phyloP scores from a whole-genome alignment of 768 basidiomycete species.

The Exidia glandulosa region DNA sequence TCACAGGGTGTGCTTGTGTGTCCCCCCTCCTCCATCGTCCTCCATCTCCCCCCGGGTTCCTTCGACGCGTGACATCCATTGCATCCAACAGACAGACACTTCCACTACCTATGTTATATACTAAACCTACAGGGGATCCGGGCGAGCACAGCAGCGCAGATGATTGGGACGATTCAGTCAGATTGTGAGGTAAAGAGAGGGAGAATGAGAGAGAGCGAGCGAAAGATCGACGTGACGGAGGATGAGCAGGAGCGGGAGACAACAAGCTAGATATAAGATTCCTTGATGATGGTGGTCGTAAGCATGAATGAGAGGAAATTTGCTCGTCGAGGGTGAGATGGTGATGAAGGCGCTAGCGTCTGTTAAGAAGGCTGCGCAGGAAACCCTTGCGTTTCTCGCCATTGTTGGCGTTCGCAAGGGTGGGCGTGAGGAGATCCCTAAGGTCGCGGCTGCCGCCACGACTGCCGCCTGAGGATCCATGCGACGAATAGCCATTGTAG shows the following conservation, averaged over 20 bases:
- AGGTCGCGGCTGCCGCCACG: background rate
- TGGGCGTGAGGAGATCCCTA: background rate
- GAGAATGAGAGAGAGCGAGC: background rate
- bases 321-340: too few species aligned
- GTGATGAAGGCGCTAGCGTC: constrained; percentile 25
- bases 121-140: background rate
- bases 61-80: background rate
- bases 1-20: background rate
- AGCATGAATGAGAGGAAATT: background rate
- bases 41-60: background rate
- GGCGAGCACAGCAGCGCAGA: background rate
- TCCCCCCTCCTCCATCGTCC: background rate
- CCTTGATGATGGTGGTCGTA: background rate
- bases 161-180: background rate
- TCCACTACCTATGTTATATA: background rate
- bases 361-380: constrained; percentile 28
- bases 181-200: background rate
- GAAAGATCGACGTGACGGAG: background rate
- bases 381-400: constrained; percentile 25
- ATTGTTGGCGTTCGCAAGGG: constrained; percentile 24
- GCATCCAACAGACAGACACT: background rate
- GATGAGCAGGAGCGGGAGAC: background rate
- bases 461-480: background rate
- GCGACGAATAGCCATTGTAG: background rate
- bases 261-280: background rate